phyloP scores from a whole-genome alignment of 2,329 filamentous ascomycete genomes.

The Colletotrichum sp. region DNA sequence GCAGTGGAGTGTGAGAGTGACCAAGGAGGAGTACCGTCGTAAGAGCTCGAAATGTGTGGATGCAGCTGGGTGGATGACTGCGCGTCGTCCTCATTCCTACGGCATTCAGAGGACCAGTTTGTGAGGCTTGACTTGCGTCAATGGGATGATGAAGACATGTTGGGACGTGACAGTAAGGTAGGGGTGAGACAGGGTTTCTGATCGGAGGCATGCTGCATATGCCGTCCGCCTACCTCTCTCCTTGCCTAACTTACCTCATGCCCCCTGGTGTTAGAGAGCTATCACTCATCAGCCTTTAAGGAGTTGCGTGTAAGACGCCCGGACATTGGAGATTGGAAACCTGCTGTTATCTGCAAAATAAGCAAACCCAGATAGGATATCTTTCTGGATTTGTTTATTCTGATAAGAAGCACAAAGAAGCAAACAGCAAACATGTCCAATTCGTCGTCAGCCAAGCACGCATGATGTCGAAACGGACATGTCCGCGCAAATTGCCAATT shows the following conservation, averaged over 20 bases:
- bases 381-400: neutral
- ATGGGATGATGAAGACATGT: conserved; percentile 1
- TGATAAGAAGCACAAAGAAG: conserved; percentile 13
- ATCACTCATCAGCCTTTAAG: neutral
- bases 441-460: neutral
- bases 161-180: neutral
- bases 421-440: neutral
- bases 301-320: neutral
- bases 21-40: neutral
- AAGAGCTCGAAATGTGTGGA: neutral
- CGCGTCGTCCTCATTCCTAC: neutral
- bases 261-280: neutral
- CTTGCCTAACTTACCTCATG: neutral
- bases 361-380: neutral
- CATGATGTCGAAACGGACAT: neutral
- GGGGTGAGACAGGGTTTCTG: conserved; percentile 2
- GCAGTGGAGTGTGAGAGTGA: neutral
- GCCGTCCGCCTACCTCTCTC: neutral
- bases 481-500: neutral
- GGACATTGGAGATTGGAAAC: neutral
- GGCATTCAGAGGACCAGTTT: neutral
- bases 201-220: conserved; percentile 16
- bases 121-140: neutral
- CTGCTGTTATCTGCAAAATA: conserved; percentile 11
- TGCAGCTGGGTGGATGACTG: neutral